phyloP scores from a whole-genome alignment of 192 early-diverging fungal genomes.

The Backusella macrospora region DNA sequence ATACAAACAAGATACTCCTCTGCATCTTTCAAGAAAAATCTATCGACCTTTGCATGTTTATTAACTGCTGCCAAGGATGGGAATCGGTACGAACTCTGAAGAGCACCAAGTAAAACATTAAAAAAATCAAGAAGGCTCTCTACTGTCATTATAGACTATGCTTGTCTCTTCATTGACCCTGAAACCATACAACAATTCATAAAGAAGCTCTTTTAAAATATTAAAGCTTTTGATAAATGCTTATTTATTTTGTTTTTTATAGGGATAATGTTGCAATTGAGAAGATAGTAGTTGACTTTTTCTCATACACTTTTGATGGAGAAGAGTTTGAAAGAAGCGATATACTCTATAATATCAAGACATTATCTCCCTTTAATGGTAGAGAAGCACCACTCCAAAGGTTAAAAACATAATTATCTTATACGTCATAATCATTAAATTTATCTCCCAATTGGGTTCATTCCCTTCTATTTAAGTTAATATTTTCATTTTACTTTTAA shows the following conservation, averaged over 20 bases:
- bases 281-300: constrained; percentile 9
- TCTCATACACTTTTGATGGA: neutral
- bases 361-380: neutral
- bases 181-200: constrained; percentile 6
- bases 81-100: no score
- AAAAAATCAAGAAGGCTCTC: no score
- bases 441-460: constrained; percentile 3
- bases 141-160: constrained; percentile 13
- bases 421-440: neutral
- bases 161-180: constrained; percentile 7
- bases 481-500: constrained; percentile 7
- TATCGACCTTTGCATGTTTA: no score
- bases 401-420: neutral
- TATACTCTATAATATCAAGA: constrained; percentile 8
- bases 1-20: no score
- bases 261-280: constrained; percentile 10
- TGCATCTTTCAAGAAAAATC: no score
- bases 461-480: constrained; percentile 8
- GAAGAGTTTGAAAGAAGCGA: constrained; percentile 1
- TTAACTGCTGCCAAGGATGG: no score
- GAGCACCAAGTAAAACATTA: no score
- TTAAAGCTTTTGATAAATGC: constrained; percentile 9
- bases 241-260: constrained; percentile 3
- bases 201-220: neutral
- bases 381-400: neutral